Percentiles rank a stretch among this genome's conserved stretches.
phyloP scores from a whole-genome alignment of 163 green algal genomes.

The Prototheca stagnorum region DNA sequence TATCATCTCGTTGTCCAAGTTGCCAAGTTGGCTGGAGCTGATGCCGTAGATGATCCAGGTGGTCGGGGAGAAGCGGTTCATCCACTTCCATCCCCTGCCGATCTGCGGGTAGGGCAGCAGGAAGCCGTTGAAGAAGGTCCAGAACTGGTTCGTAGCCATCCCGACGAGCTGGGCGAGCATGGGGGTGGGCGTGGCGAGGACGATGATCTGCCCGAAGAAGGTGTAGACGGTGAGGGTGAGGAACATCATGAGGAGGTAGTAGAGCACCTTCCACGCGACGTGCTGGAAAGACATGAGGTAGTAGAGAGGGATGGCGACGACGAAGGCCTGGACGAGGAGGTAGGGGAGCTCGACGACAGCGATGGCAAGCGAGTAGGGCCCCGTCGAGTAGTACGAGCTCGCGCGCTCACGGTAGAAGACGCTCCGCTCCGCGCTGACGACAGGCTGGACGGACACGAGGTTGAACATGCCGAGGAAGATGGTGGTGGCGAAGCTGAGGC shows the following conservation, averaged over 20 bases:
- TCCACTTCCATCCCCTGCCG: constrained; percentile 31
- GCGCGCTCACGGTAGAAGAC: constrained; percentile 56
- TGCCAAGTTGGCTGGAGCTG: constrained; percentile 27
- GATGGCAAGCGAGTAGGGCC: constrained; percentile 33
- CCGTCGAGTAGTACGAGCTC: constrained; percentile 37
- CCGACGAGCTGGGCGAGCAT: constrained; percentile 15
- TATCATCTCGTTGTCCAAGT: constrained; percentile 11
- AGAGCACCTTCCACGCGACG: constrained; percentile 18
- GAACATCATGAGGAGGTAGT: constrained; percentile 13
- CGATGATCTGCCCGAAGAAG: constrained; percentile 13
- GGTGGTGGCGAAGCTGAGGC: constrained; percentile 13
- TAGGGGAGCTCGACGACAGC: constrained; percentile 55
- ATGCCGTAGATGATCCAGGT: constrained; percentile 46
- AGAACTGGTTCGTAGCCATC: constrained; percentile 16
- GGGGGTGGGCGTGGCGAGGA: constrained; percentile 12
- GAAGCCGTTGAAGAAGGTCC: constrained; percentile 39
- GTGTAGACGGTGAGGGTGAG: constrained; percentile 17
- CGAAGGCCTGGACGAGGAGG: constrained; percentile 35
- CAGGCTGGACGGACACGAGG: constrained; percentile 43
- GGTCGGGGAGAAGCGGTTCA: constrained; percentile 36
- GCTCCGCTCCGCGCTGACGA: constrained; percentile 44
- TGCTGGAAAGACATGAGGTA: constrained; percentile 33
- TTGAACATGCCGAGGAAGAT: constrained; percentile 55
- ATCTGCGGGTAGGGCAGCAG: constrained; percentile 33
- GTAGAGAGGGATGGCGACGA: constrained; percentile 45